Evolutionary conservation across 2,329 filamentous ascomycete genomes (phyloP).

Genomic region (Aureobasidium sp.): DNA sequence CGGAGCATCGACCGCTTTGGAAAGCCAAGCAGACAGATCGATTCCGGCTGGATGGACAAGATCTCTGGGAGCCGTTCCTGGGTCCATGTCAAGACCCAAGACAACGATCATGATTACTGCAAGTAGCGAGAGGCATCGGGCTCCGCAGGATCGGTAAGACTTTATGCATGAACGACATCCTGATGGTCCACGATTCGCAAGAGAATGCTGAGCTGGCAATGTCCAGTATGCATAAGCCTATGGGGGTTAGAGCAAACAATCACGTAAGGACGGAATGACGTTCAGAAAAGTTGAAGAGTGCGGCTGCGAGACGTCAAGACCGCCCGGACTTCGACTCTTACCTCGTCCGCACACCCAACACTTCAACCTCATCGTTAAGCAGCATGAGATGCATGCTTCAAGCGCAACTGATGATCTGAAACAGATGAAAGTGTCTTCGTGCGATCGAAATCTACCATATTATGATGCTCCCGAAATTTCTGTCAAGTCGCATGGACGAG

Average conservation of each 20-base stretch:
- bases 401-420: not conserved
- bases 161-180: not conserved
- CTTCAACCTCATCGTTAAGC: not conserved
- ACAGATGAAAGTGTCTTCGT: not conserved
- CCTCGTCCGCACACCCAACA: not conserved
- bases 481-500: not conserved
- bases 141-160: not conserved
- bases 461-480: not conserved
- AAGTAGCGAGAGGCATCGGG: not conserved
- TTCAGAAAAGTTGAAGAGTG: not conserved
- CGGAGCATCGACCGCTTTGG: not conserved
- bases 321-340: not conserved
- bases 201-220: not conserved
- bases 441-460: not conserved
- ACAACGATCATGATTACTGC: not conserved
- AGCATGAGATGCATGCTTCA: not conserved
- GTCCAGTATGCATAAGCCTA: not conserved
- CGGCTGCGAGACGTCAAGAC: not conserved
- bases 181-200: not conserved
- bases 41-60: not conserved
- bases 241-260: not conserved
- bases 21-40: not conserved
- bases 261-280: not conserved
- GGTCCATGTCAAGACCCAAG: not conserved
- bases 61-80: not conserved